Evolutionary conservation across 2,329 filamentous ascomycete genomes (phyloP).

Genomic region (Diplodia corticola): DNA sequence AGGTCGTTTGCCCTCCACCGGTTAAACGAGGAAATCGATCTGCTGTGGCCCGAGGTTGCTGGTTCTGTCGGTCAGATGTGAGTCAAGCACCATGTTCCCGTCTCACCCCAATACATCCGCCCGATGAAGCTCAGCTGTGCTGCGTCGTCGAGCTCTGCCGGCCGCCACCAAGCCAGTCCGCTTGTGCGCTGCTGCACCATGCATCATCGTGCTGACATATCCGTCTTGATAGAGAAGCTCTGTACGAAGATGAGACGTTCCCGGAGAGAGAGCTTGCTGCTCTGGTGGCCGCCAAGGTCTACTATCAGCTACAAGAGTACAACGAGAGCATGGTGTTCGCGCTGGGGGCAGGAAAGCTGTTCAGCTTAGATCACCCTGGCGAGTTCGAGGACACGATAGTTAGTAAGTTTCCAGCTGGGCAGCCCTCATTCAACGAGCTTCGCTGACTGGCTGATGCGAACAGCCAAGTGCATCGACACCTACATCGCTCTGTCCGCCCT

Average conservation of each 20-base stretch:
- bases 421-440: neutral
- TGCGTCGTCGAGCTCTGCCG: conserved; percentile 21
- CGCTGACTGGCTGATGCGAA: conserved; percentile 3
- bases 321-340: conserved; percentile 99
- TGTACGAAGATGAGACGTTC: conserved; percentile 96
- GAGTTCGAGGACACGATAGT: conserved; percentile 99
- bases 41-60: conserved; percentile 96
- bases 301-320: conserved; percentile 98
- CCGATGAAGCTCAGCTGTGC: conserved; percentile 12
- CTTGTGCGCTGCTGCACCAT: conserved; percentile 11
- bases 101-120: neutral
- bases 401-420: conserved; percentile 49
- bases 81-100: conserved; percentile 33
- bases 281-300: conserved; percentile 93
- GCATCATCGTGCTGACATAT: conserved; percentile 22
- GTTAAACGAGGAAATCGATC: conserved; percentile 93
- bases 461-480: conserved; percentile 92
- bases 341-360: conserved; percentile 88
- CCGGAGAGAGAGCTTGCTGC: conserved; percentile 92
- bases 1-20: conserved; percentile 93
- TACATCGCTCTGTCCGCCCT: conserved; percentile 81
- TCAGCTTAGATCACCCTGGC: conserved; percentile 85
- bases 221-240: conserved; percentile 69
- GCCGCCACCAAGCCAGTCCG: conserved; percentile 15
- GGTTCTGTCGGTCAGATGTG: conserved; percentile 92